Base-by-base conservation (phyloP, 257 asterid species). In the Cordia subcordata region DNA sequence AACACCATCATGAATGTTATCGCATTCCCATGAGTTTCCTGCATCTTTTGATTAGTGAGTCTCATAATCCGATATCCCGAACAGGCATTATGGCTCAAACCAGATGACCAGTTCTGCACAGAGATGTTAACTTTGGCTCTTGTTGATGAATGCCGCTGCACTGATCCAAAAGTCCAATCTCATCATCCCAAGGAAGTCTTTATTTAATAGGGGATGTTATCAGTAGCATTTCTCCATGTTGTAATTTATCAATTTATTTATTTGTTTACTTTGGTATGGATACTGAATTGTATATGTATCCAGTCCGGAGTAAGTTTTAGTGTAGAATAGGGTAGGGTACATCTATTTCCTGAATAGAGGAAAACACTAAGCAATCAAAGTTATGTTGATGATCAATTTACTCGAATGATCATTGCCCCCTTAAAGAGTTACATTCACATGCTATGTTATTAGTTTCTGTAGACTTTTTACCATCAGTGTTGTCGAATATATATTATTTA, bases 51-150 rank as follows among this genome's bases (percentile, higher is more conserved):
- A n/a, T 47, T 42, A 61, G 27, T 53, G 16, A 17, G 15, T 5
- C 23, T 19, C 57, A 51, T 60, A 14, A 21, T 38, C 3, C 52
- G 10, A 14, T 44, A 58, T 67, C 23, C 14, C 57, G 21, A 56
- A 74, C 90, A 91, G 98, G 95, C 95, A 35, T 74, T 91, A 50
- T 77, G 93, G 95, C 87, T 85, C 57, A 84, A 85, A 68, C 73
- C 96, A 8, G 85, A 88, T 16, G 94, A 91, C 58, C 89, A 88
- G 16, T 91, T 91, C 63, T 88, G 90, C 74, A 88, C 94, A 5
- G 96, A 91, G 58, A 88, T 91, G 98, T 71, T 91, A 69, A 85
- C 90, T 16, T 47, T 80, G 76, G 96, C 96, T 63, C 93, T 91
- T 57, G 82, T 69, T 15, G 98, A 88, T 51, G 98, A 91, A 67